Evolutionary conservation across 441 rosid genomes (phyloP).

Genomic region (Pelargonium fulgidum): DNA sequence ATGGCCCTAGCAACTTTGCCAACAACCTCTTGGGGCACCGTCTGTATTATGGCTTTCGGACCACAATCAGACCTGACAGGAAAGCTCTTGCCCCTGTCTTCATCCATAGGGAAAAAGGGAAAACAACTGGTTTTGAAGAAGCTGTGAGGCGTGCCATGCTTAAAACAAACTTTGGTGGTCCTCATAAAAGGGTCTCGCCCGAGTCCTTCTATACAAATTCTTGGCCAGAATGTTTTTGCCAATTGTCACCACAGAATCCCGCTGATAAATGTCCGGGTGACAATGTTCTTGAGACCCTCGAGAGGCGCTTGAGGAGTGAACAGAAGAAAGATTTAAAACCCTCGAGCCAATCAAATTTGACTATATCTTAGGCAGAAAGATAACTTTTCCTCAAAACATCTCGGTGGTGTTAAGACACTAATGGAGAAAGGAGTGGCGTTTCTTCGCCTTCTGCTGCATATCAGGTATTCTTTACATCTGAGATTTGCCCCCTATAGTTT

Average conservation of each 20-base stretch:
- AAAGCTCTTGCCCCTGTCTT: constrained; percentile 82
- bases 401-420: no score
- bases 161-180: constrained; percentile 85
- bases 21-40: constrained; percentile 96
- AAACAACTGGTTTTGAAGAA: constrained; percentile 59
- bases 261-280: constrained; percentile 83
- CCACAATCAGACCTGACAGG: constrained; percentile 86
- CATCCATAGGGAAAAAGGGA: constrained; percentile 64
- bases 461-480: no score
- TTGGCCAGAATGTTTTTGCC: constrained; percentile 98
- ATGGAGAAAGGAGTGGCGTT: no score
- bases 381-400: not conserved
- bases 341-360: constrained; percentile 34
- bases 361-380: constrained; percentile 34
- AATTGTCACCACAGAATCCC: constrained; percentile 48
- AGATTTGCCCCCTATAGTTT: no score
- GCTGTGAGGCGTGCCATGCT: constrained; percentile 74
- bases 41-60: constrained; percentile 88
- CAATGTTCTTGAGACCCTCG: constrained; percentile 61
- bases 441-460: no score
- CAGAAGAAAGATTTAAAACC: constrained; percentile 32
- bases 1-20: constrained; percentile 98
- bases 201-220: constrained; percentile 94
- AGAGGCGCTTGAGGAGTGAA: constrained; percentile 49
- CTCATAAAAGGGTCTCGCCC: constrained; percentile 73